Evolutionary conservation across 768 basidiomycete genomes (phyloP), one percentile per base, ranked within the genome.

Genomic region (Lentinula detonsa): DNA sequence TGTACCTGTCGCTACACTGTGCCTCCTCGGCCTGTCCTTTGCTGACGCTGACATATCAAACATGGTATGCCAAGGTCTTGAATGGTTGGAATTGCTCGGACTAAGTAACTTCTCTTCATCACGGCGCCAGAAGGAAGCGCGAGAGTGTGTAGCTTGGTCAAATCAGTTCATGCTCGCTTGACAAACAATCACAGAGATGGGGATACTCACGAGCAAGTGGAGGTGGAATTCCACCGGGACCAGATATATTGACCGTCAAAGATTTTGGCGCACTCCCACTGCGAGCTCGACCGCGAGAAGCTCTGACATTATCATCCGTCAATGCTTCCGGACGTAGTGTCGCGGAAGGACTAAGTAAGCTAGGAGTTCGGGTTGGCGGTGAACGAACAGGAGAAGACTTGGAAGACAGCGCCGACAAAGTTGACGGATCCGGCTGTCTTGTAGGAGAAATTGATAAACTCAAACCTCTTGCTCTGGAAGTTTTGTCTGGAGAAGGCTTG

Each of bases 61-160:
- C 53, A 37, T 54, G 16, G 53, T 39, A 54, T 54, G 35, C 55
- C 55, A 56, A 23, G 55, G 55, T 28, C 55, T 40, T 37, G 55
- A 42, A 28, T 42, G 37, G 28, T 8, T 28, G 13, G 50, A 56
- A 8, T 34, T 18, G 35, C 37, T 37, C 37, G 53, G 18, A 33
- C 31, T 37, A 4, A 21, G 34, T 37, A 37, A 43, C 28, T 23
- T 42, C 21, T 40, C 39, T 23, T 37, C 37, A 11, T 40, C 39
- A 33, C 55, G 40, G 23, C 55, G 55, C 40, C 23, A 56, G 21
- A 28, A 56, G 23, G 55, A 43, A 33, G 23, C 23, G 2, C 55
- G 55, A 42, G 55, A 56, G n/a, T 39, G 23, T 11, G 55, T 40
- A 15, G 21, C 37, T 37, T n/a, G 8, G 23, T 15, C 11, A 51